These are phyloP conservation scores for Boletus rufocinnamomeus DNA, from an alignment of 768 basidiomycete genomes.

Conservation along the genomic window DNA sequence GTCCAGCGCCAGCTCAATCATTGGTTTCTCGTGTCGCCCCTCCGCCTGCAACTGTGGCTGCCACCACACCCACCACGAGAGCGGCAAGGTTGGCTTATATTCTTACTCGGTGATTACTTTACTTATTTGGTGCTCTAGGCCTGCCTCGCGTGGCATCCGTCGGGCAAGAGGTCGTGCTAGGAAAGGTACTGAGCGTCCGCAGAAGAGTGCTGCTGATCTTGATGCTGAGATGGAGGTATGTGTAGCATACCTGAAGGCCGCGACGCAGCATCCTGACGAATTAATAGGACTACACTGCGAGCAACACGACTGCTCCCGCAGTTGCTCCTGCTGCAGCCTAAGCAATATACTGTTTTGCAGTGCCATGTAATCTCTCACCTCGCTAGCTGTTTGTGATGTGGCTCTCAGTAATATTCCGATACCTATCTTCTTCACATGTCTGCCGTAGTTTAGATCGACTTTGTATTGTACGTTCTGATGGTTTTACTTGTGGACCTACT, in stretches of 20 bases:
- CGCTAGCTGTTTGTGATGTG: constrained; percentile 9
- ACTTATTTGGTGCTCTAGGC: constrained; percentile 25
- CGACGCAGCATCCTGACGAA: background rate
- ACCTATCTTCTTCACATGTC: constrained; percentile 20
- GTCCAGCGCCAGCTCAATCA: constrained; percentile 57
- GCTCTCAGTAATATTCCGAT: constrained; percentile 22
- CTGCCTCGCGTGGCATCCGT: constrained; percentile 45
- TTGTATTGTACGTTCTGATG: constrained; percentile 27
- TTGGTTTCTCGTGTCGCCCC: constrained; percentile 88
- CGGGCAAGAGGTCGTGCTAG: constrained; percentile 47
- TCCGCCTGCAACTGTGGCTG: constrained; percentile 41
- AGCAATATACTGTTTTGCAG: constrained; percentile 8
- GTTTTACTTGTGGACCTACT: constrained; percentile 8
- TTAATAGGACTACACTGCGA: constrained; percentile 67
- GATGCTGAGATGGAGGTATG: constrained; percentile 98
- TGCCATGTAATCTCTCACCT: constrained; percentile 5
- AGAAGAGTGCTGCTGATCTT: constrained; percentile 85
- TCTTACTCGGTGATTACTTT: background rate
- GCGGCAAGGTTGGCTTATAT: constrained; percentile 38
- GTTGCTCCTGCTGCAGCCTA: constrained; percentile 44
- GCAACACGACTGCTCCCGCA: constrained; percentile 46
- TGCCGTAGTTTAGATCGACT: constrained; percentile 22
- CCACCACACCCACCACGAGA: constrained; percentile 23
- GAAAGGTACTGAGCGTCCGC: constrained; percentile 57
- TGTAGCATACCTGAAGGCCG: background rate